These are phyloP conservation scores for Thraustochytrium striatum DNA, from an alignment of 352 stramenopile genomes.

Conservation along the genomic window DNA sequence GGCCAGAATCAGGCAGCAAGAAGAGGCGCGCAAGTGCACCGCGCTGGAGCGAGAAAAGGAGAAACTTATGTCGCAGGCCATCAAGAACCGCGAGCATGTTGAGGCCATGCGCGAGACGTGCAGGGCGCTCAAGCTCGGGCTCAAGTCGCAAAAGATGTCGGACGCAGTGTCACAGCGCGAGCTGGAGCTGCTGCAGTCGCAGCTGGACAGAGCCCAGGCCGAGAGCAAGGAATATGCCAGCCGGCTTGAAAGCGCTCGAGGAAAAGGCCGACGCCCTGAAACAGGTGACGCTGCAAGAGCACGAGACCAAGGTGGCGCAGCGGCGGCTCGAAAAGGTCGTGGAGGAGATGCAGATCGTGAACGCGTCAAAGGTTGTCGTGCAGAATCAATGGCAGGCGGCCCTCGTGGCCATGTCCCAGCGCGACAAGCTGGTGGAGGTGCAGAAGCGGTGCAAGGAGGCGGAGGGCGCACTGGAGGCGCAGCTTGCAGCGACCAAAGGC, in stretches of 20 bases:
- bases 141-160: background rate
- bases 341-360: background rate
- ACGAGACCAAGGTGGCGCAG: conserved; percentile 32
- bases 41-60: background rate
- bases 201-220: background rate
- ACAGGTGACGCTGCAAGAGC: conserved; percentile 1
- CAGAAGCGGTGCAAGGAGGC: background rate
- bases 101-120: background rate
- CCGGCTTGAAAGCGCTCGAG: background rate
- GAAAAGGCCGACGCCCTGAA: background rate
- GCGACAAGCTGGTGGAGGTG: conserved; percentile 12
- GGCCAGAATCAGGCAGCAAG: background rate
- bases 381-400: conserved; percentile 25
- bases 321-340: background rate
- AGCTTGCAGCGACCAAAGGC: background rate
- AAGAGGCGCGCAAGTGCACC: background rate
- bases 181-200: background rate
- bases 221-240: background rate
- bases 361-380: conserved; percentile 15
- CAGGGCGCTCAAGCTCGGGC: conserved; percentile 6
- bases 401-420: conserved; percentile 2
- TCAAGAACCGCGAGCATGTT: background rate
- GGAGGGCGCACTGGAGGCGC: background rate
- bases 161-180: background rate
- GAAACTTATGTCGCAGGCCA: background rate